phyloP scores from a whole-genome alignment of 495 filamentous ascomycete species.

The Aspergillus haitiensis region DNA sequence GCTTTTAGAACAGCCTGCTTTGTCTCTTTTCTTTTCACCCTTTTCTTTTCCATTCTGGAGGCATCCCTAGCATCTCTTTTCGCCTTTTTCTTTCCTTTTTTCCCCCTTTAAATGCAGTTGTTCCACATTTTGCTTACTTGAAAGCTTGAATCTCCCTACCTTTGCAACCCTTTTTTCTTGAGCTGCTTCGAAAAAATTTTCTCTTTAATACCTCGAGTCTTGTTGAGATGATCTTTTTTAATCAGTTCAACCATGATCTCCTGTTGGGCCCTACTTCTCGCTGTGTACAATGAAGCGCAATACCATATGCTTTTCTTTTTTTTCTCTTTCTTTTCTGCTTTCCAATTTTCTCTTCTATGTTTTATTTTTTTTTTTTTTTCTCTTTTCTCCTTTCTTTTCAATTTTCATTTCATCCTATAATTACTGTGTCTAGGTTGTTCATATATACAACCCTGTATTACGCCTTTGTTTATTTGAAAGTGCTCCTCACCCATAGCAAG shows the following conservation, averaged over 20 bases:
- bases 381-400: conserved; percentile 24
- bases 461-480: conserved; percentile 7
- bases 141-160: no score
- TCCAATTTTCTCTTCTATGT: conserved; percentile 2
- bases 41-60: conserved; percentile 5
- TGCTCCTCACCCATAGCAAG: conserved; percentile 10
- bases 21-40: conserved; percentile 3
- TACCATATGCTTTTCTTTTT: conserved; percentile 37
- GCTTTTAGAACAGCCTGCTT: conserved; percentile 21
- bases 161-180: conserved; percentile 9
- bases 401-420: conserved; percentile 17
- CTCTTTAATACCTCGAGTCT: conserved; percentile 25
- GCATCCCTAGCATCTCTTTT: not conserved
- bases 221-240: conserved; percentile 20
- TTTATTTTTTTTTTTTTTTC: conserved; percentile 28
- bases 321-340: conserved; percentile 28
- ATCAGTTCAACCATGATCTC: conserved; percentile 24
- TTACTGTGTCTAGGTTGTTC: conserved; percentile 7
- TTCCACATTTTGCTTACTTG: not conserved
- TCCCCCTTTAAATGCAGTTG: not conserved
- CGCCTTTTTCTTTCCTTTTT: not conserved
- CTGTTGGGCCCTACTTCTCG: conserved; percentile 26
- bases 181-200: conserved; percentile 13
- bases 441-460: conserved; percentile 1
- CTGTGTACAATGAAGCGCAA: conserved; percentile 53